Percentiles rank a stretch among this genome's conserved stretches.
These are phyloP conservation scores for Teratosphaeria viscida DNA, from an alignment of 2,329 filamentous ascomycete species.

Conservation along the genomic window DNA sequence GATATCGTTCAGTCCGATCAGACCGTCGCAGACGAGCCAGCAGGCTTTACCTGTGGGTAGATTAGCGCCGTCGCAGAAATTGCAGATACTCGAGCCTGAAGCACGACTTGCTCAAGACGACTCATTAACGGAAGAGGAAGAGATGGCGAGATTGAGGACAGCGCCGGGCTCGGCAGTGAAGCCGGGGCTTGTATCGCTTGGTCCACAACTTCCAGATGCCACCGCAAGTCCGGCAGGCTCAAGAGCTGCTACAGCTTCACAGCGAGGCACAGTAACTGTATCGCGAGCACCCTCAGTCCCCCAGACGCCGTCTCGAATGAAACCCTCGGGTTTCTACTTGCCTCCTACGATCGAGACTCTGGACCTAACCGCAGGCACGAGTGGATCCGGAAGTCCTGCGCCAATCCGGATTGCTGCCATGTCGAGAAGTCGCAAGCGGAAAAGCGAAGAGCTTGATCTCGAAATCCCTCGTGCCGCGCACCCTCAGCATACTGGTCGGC, in stretches of 20 bases:
- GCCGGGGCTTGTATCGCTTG: conserved; percentile 21
- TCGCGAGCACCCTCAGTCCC: not conserved
- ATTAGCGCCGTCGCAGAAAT: not conserved
- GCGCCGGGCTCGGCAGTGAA: conserved; percentile 34
- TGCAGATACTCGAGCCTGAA: not conserved
- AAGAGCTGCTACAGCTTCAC: not conserved
- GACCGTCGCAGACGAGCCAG: not conserved
- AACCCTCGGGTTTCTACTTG: not conserved
- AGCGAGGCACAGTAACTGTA: not conserved
- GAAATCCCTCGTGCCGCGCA: conserved; percentile 10
- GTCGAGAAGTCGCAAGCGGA: conserved; percentile 29
- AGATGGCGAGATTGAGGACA: conserved; percentile 36
- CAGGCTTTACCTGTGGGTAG: not conserved
- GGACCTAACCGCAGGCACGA: conserved; percentile 24
- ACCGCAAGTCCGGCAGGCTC: not conserved
- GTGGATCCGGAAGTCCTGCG: conserved; percentile 10
- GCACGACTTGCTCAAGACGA: not conserved
- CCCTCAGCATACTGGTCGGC: not conserved
- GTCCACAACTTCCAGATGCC: not conserved
- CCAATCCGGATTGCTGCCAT: conserved; percentile 4
- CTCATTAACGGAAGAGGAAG: conserved; percentile 2
- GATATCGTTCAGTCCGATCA: not conserved
- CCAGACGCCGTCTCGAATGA: not conserved
- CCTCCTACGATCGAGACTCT: conserved; percentile 17
- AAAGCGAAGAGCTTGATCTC: conserved; percentile 34